Evolutionary conservation across 345 rosid species (phyloP), one percentile per base, ranked within the genome.

Genomic region (Carallia brachiata): DNA sequence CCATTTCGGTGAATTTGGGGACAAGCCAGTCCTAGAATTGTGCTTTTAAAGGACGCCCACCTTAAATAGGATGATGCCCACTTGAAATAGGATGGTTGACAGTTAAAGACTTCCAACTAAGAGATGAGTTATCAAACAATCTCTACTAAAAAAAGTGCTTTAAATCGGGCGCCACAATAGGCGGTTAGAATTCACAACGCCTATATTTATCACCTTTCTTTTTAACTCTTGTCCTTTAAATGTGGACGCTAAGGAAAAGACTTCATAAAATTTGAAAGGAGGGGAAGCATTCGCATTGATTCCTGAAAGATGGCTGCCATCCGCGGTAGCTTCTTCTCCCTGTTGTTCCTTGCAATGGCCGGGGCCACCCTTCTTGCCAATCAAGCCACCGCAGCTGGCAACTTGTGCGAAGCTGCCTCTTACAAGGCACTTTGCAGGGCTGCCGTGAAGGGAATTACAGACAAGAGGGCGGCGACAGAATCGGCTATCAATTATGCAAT

Each of bases 331-430:
- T 50, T 56, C 57, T 65, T 52, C 58, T 47, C 58, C 7, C 57
- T 4, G 58, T 36, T 65, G 27, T 50, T 65, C 50, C 68, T 65
- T 18, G 68, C 58, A 50, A 17, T 39, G 50, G 50, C 17, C 17
- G 12, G 10, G 5, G 12, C 27, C 23, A 65, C 39, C 15, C 4
- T 63, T 4, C 34, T 62, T 30, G 15, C 30, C 53, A 10, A 9
- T 48, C 4, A 15, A 4, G 66, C 53, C 15, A 48, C 28, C 6
- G 37, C 13, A 23, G 23, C 23, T 10, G 36, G 10, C 27, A 57
- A 64, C 31, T 31, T 65, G 36, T 65, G 68, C 30, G 15, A 18
- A 18, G 8, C 40, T 0, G 19, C 68, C 9, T 13, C 17, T 18
- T 65, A 65, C 44, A 50, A 30, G 40, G 7, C 28, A 2, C 68